These are phyloP conservation scores for Trametes sp. DNA, from an alignment of 1,284 basidiomycete genomes.

Conservation along the genomic window DNA sequence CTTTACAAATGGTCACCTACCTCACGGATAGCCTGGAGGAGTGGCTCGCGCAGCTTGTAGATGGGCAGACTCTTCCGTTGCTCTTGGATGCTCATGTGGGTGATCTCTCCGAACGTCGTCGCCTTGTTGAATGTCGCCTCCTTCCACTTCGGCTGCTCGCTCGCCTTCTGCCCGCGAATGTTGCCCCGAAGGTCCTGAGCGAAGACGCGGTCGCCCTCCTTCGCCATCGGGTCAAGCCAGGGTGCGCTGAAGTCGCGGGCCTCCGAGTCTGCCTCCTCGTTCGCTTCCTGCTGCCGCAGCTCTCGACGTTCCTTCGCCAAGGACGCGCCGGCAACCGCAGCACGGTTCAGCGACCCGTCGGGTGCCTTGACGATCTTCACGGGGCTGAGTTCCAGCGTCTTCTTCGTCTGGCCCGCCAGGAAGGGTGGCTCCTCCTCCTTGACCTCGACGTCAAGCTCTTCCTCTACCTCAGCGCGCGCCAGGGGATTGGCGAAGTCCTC, in stretches of 20 bases:
- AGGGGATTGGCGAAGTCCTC: constrained; percentile 86
- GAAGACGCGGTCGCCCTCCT: constrained; percentile 86
- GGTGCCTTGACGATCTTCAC: constrained; percentile 97
- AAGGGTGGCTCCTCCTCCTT: constrained; percentile 98
- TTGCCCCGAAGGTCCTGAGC: constrained; percentile 93
- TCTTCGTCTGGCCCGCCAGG: constrained; percentile 94
- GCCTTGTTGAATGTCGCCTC: constrained; percentile 95
- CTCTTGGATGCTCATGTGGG: constrained; percentile 90
- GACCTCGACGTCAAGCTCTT: constrained; percentile 97
- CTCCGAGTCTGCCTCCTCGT: constrained; percentile 94
- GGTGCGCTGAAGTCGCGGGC: constrained; percentile 93
- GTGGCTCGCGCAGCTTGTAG: constrained; percentile 92
- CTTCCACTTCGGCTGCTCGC: constrained; percentile 91
- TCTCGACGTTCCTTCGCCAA: constrained; percentile 96
- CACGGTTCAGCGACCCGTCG: constrained; percentile 94
- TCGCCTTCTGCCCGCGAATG: constrained; percentile 82
- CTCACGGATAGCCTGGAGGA: constrained; percentile 91
- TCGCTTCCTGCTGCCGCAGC: constrained; percentile 92
- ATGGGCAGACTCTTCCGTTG: constrained; percentile 93
- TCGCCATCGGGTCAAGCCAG: constrained; percentile 99
- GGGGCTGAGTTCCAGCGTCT: constrained; percentile 94
- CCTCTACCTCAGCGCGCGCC: constrained; percentile 88
- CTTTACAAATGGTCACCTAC: constrained; percentile 52
- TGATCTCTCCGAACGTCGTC: constrained; percentile 96
- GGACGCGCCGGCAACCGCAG: constrained; percentile 92